Percentiles rank a stretch among this genome's conserved stretches.
phyloP scores from a whole-genome alignment of 441 rosid species.

The Adansonia rubrostipa region DNA sequence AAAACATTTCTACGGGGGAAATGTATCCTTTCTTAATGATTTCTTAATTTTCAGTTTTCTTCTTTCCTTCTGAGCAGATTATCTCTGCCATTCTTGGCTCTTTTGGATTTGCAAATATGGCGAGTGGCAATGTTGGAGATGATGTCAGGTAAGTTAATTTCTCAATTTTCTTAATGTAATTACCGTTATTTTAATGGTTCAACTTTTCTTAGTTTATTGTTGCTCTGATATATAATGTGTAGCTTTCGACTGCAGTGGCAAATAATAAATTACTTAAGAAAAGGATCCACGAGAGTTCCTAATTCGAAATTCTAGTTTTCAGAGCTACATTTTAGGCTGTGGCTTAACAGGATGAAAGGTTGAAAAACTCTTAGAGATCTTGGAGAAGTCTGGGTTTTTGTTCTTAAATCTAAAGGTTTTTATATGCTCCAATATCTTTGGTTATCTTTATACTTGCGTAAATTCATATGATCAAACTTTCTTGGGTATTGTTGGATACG shows the following conservation, averaged over 20 bases:
- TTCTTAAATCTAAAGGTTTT: neutral
- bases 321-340: neutral
- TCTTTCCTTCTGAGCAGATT: slow-evolving; percentile 49
- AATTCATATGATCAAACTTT: neutral
- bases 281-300: neutral
- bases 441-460: neutral
- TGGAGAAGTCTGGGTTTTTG: neutral
- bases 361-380: slow-evolving; percentile 15
- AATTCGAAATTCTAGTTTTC: neutral
- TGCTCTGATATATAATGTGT: too few species aligned
- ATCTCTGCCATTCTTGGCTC: slow-evolving; percentile 81
- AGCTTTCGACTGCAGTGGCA: neutral
- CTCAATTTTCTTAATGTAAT: neutral
- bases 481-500: slow-evolving; percentile 28
- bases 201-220: neutral
- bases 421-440: neutral
- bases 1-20: slow-evolving; percentile 18
- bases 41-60: neutral
- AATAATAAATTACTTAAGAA: neutral
- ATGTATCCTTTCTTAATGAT: slow-evolving; percentile 12
- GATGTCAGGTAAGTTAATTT: slow-evolving; percentile 47
- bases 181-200: slow-evolving; percentile 4
- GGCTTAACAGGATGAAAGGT: neutral
- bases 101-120: slow-evolving; percentile 58
- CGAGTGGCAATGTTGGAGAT: slow-evolving; percentile 50